Base-by-base conservation (phyloP, 352 stramenopile species). In the Globisporangium alternatum region DNA sequence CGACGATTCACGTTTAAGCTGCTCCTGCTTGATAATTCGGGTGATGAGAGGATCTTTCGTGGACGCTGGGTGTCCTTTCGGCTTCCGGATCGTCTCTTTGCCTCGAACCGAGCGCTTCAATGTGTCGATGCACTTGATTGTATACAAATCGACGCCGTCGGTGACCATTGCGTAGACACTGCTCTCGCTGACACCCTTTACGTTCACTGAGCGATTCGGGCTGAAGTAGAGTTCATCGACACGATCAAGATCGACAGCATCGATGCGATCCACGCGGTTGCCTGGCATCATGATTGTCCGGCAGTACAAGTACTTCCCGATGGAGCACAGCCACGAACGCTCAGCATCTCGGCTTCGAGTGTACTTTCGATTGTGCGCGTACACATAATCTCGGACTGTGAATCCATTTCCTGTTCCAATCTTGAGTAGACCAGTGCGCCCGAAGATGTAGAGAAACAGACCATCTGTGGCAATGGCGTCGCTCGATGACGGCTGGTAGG, bases 151-250 rank as follows among this genome's bases (percentile, higher is more conserved):
- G 12, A 67, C 35, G 21, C 84, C 80, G 45, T 93, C 77, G 0
- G 79, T 86, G 19, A 93, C 65, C 76, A 93, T 84, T 13, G 84
- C 82, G 56, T 90, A 93, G 10, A 93, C 76, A 45, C 80, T 89
- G 48, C 75, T 88, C 25, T 81, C 73, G 47, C 68, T 84, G 13
- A 77, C 75, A 6, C 65, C 64, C 49, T 77, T 74, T 2, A 71
- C 72, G 13, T 66, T 62, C 6, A 71, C 55, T 10, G 74, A 66
- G 8, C 67, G 55, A 55, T 81, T 75, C 19, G 78, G 72, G 39
- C 74, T 75, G 47, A 93, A 78, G 41, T 84, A 77, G 8, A 93
- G 70, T 43, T 89, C 79, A 21, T 88, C 75, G 30, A 93, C 66
- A 22, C 33, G 52, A 4, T 69, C 44, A 31, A 93, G 48, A 48